A percentile compares a stretch with the other conserved stretches of the same genome.
Evolutionary conservation across 176 grass and related monocot genomes (phyloP).

Genomic region (Eremochloa ophiuroides): DNA sequence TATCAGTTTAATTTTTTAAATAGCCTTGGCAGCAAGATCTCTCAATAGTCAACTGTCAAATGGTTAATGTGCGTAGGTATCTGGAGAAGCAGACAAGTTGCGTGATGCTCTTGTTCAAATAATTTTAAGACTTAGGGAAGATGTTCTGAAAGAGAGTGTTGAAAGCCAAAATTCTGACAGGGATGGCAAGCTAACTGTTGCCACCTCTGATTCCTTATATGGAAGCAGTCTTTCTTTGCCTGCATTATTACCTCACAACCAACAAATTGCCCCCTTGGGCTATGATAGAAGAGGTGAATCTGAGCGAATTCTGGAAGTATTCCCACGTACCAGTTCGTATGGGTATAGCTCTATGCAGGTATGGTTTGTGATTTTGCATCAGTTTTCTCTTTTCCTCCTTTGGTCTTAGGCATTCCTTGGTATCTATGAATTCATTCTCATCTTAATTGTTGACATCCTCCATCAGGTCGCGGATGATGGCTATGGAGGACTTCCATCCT

Average conservation of each 20-base stretch:
- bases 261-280: conserved; percentile 35
- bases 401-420: neutral
- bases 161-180: conserved; percentile 57
- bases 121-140: conserved; percentile 87
- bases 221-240: conserved; percentile 46
- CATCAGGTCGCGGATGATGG: conserved; percentile 58
- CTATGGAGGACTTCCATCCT: conserved; percentile 50
- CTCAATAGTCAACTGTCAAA: neutral
- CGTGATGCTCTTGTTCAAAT: conserved; percentile 94
- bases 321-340: conserved; percentile 54
- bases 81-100: conserved; percentile 73
- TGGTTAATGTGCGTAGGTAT: conserved; percentile 46
- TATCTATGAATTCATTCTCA: neutral
- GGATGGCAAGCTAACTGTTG: conserved; percentile 49
- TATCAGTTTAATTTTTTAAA: neutral
- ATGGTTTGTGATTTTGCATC: conserved; percentile 17
- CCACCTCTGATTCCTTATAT: conserved; percentile 58
- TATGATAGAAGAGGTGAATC: conserved; percentile 71
- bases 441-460: conserved; percentile 13
- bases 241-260: conserved; percentile 51
- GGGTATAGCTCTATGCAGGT: conserved; percentile 78
- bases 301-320: conserved; percentile 51
- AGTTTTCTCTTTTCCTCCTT: neutral
- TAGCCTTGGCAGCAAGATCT: neutral
- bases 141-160: conserved; percentile 82